Conservation (phyloP, 257 asterid species). For the Nicotiana attenuata region DNA sequence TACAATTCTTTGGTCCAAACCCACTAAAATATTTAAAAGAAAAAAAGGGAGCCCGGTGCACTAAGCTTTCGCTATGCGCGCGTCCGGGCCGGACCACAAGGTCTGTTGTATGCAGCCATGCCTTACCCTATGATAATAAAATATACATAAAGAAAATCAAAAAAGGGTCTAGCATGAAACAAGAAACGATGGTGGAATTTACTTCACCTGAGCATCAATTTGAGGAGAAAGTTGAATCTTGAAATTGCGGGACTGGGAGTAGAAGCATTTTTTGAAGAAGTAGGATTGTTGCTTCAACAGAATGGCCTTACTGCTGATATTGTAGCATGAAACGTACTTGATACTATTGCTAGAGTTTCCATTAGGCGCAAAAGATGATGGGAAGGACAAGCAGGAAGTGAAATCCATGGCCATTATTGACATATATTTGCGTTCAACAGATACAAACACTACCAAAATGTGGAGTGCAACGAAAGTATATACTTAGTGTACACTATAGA, state of each 20-base stretch:
- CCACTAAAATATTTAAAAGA: too few relatives aligned
- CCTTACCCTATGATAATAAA: neutral
- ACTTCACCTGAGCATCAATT: neutral
- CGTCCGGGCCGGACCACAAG: too few relatives aligned
- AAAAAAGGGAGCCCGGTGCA: too few relatives aligned
- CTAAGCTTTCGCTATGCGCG: too few relatives aligned
- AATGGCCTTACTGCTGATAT: neutral
- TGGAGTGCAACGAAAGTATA: neutral
- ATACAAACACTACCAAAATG: neutral
- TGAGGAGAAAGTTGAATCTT: neutral
- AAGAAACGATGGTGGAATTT: neutral
- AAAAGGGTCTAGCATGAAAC: neutral
- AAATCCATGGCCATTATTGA: neutral
- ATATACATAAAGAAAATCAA: neutral
- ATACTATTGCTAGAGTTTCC: neutral
- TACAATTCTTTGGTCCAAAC: too few relatives aligned
- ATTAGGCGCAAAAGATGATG: constrained; percentile 7
- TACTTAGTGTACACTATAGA: neutral
- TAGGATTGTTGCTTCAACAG: constrained; percentile 6
- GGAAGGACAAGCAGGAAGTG: neutral
- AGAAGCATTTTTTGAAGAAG: neutral
- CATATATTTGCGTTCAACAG: neutral
- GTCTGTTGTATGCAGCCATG: too few relatives aligned
- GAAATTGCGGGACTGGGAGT: neutral
- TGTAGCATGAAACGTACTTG: neutral